Conservation (phyloP, 2,329 filamentous ascomycete genomes). For the Fonsecaea monophora region DNA sequence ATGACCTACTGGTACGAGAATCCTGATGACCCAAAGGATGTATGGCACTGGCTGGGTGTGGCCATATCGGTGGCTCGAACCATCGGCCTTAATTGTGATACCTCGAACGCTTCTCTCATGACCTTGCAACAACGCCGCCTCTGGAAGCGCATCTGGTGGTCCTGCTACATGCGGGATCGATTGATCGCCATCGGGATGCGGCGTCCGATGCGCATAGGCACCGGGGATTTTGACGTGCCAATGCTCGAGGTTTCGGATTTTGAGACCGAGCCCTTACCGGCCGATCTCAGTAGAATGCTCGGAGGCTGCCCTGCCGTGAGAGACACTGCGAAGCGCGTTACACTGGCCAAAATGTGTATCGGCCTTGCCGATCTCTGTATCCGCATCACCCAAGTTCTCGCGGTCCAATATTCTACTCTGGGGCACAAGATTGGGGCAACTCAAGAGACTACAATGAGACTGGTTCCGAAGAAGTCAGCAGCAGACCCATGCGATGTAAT, state of each 20-base stretch:
- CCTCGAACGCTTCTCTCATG: slow-evolving; percentile 74
- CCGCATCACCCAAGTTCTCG: slow-evolving; percentile 86
- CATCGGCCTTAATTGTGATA: slow-evolving; percentile 89
- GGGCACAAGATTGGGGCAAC: slow-evolving; percentile 77
- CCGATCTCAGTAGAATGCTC: slow-evolving; percentile 72
- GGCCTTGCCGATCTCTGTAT: slow-evolving; percentile 89
- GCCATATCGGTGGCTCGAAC: slow-evolving; percentile 92
- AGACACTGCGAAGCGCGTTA: slow-evolving; percentile 74
- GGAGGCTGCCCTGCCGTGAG: slow-evolving; percentile 73
- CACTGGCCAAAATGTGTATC: slow-evolving; percentile 87
- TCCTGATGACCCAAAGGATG: slow-evolving; percentile 95
- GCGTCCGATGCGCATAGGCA: slow-evolving; percentile 87
- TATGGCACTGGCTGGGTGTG: slow-evolving; percentile 98
- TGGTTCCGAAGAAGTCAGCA: slow-evolving; percentile 85
- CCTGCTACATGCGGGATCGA: slow-evolving; percentile 92
- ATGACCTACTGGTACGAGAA: slow-evolving; percentile 99
- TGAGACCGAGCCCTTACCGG: slow-evolving; percentile 72
- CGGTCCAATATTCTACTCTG: slow-evolving; percentile 89
- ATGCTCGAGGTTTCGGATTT: slow-evolving; percentile 88
- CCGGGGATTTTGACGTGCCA: slow-evolving; percentile 90
- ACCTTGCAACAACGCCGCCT: slow-evolving; percentile 74
- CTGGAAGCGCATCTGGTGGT: slow-evolving; percentile 99
- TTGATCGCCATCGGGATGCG: slow-evolving; percentile 93
- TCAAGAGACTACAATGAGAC: slow-evolving; percentile 82
- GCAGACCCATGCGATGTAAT: slow-evolving; percentile 82